Conservation (phyloP, 1,139 yeast genomes). For the Blastobotrys serpentis region DNA sequence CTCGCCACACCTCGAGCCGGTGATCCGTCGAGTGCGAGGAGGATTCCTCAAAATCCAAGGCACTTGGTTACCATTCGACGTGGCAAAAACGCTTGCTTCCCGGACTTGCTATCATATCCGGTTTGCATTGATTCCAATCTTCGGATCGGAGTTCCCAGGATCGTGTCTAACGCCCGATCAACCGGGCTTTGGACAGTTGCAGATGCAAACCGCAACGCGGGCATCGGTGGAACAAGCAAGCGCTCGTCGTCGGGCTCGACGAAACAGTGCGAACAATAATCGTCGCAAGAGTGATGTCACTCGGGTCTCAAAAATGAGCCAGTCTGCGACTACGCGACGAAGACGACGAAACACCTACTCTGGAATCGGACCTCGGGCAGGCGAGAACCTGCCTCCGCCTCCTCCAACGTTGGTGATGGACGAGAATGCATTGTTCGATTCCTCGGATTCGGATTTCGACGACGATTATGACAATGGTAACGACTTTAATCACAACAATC, state of each 20-base stretch:
- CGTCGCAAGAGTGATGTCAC: slow-evolving; percentile 7
- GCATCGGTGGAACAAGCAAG: slow-evolving; percentile 19
- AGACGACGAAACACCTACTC: slow-evolving; percentile 7
- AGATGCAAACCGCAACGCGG: slow-evolving; percentile 28
- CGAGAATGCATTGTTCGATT: slow-evolving; percentile 10
- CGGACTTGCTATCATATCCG: slow-evolving; percentile 79
- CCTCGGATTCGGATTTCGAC: slow-evolving; percentile 1
- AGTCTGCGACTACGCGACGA: neutral
- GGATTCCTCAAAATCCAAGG: slow-evolving; percentile 94
- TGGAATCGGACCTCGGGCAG: slow-evolving; percentile 4
- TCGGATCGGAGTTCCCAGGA: slow-evolving; percentile 71
- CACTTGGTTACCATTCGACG: slow-evolving; percentile 80
- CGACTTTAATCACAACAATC: slow-evolving; percentile 4
- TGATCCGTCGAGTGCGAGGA: slow-evolving; percentile 78
- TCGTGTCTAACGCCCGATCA: slow-evolving; percentile 67
- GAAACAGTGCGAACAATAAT: neutral
- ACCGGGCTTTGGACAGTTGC: slow-evolving; percentile 57
- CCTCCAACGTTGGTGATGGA: slow-evolving; percentile 5
- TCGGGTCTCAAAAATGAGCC: neutral
- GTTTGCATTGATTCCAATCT: slow-evolving; percentile 72
- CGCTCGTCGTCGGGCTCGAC: slow-evolving; percentile 11
- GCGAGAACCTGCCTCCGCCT: neutral
- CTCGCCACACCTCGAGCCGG: slow-evolving; percentile 65
- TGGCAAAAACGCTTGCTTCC: slow-evolving; percentile 67
- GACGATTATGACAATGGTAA: slow-evolving; percentile 4